phyloP scores from a whole-genome alignment of 2,329 filamentous ascomycete species.

The Aureobasidium sp. region DNA sequence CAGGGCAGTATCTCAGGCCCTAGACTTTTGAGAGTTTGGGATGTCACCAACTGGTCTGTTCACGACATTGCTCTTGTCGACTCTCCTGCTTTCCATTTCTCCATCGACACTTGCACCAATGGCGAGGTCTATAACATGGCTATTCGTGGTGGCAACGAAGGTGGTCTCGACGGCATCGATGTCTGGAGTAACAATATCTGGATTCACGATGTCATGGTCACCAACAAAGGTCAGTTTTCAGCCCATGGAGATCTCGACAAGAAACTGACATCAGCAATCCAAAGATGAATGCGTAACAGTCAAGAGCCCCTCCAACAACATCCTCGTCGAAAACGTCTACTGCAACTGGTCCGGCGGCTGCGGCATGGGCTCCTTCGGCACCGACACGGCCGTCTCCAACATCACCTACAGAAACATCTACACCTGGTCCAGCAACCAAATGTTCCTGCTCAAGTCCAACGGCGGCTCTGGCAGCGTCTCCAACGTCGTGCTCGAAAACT shows the following conservation, averaged over 20 bases:
- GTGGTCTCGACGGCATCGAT: constrained; percentile 50
- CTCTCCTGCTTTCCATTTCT: constrained; percentile 44
- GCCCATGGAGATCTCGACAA: too few relatives aligned
- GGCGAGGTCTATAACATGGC: constrained; percentile 50
- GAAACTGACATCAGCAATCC: too few relatives aligned
- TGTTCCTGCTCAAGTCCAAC: constrained; percentile 52
- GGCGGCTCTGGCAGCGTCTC: constrained; percentile 48
- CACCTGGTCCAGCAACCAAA: constrained; percentile 52
- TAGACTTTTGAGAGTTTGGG: constrained; percentile 39
- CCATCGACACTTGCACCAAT: constrained; percentile 42
- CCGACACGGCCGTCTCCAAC: constrained; percentile 42
- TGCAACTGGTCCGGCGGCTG: constrained; percentile 55
- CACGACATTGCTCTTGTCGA: constrained; percentile 44
- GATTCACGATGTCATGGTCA: constrained; percentile 53
- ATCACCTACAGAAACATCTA: constrained; percentile 51
- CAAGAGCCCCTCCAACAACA: constrained; percentile 44
- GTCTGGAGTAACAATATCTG: constrained; percentile 48
- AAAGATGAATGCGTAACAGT: constrained; percentile 45
- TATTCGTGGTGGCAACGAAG: constrained; percentile 44
- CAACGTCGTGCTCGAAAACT: constrained; percentile 48
- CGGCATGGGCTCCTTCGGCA: constrained; percentile 48
- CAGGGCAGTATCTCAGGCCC: constrained; percentile 34
- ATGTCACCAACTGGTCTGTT: constrained; percentile 40
- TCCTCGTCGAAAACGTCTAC: constrained; percentile 52
- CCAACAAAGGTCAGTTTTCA: constrained; percentile 39